Evolutionary conservation across 2,329 filamentous ascomycete genomes (phyloP), one percentile per base, ranked within the genome.

Genomic region (Xylariaceae sp.): DNA sequence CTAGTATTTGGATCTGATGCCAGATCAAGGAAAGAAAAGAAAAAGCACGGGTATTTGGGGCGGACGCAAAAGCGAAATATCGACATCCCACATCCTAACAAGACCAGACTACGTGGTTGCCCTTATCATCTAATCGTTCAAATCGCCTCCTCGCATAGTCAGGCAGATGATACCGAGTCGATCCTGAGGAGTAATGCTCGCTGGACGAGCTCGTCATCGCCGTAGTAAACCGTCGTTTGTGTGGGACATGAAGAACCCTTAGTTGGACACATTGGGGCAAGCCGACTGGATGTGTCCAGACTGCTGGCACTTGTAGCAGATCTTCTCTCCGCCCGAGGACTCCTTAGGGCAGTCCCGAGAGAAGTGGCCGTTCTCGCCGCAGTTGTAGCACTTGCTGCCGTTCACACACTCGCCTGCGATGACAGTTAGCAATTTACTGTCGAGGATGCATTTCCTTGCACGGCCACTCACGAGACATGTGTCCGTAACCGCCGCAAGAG

Each of bases 331-430:
- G 53, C 79, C 77, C 55, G 81, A 78, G 44, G 86, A 85, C 70
- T 95, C 90, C 64, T 90, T 89, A 57, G 89, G 85, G 78, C 92
- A 98, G 68, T 98, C 92, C 52, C 90, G 85, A 52, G 86, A 94
- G 65, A 96, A 81, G 69, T 97, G 90, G 48, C 92, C 90, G 55
- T 90, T 85, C 73, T 96, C 88, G 60, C 78, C 78, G 55, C 92
- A 97, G 81, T 96, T 96, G 82, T 97, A 98, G 83, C 92, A 98
- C 77, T 97, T 97, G 76, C 94, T 90, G 59, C 92, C 92, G 67
- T 97, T 94, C 57, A 90, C 94, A 71, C 92, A 98, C 70, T 97
- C 92, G 55, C 78, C 76, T 79, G 41, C 6, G 14, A 34, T 27
- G 12, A 4, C 17, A 3, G 34, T 34, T 34, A 55, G 40, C 34